These are phyloP conservation scores for Diplodia intermedia DNA, from an alignment of 2,329 filamentous ascomycete genomes.

Conservation along the genomic window DNA sequence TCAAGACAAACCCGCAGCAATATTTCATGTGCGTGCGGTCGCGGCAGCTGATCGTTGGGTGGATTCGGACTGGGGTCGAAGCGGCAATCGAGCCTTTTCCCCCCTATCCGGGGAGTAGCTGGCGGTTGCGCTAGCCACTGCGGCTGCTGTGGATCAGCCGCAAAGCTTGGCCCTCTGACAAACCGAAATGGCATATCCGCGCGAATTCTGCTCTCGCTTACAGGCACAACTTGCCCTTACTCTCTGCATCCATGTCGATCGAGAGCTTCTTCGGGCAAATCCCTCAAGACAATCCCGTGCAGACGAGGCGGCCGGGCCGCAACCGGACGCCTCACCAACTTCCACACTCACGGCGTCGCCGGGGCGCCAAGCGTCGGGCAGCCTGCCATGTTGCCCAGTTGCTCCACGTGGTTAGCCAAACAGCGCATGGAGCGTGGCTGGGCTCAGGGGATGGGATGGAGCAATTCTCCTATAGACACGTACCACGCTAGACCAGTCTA, in stretches of 20 bases:
- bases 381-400: not conserved
- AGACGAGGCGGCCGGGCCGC: not conserved
- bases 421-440: constrained; percentile 7
- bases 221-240: not conserved
- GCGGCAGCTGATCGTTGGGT: not conserved
- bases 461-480: not conserved
- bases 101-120: not conserved
- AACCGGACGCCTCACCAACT: not conserved
- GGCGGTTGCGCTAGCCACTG: constrained; percentile 13
- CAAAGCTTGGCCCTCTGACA: constrained; percentile 19
- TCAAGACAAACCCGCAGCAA: not conserved
- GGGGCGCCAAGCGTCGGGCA: not conserved
- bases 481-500: not conserved
- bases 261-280: not conserved
- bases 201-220: not conserved
- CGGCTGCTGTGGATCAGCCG: constrained; percentile 26
- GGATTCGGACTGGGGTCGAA: not conserved
- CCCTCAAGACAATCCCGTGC: not conserved
- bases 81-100: not conserved
- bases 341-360: constrained; percentile 16
- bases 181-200: not conserved
- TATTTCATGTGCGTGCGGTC: not conserved
- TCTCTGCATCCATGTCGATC: not conserved
- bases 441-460: not conserved
- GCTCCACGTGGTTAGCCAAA: constrained; percentile 6